Conservation (phyloP, 2,329 filamentous ascomycete species). For the Paraphoma chrysanthemicola region DNA sequence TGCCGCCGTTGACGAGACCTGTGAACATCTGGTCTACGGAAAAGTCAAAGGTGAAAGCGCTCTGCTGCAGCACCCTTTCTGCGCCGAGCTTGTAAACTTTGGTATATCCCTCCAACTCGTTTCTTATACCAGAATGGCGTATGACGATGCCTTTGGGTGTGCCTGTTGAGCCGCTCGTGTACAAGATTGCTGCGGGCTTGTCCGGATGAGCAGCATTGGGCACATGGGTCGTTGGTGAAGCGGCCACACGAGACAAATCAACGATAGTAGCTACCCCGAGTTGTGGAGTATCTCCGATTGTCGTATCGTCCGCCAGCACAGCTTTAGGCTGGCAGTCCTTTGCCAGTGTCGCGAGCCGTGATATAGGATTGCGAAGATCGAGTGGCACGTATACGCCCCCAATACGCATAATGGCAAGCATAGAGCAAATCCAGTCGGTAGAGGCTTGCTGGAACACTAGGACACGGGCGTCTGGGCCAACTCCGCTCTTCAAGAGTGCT, state of each 20-base stretch:
- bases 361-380: conserved; percentile 42
- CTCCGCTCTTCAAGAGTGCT: neutral
- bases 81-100: neutral
- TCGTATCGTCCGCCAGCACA: neutral
- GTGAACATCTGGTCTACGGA: conserved; percentile 51
- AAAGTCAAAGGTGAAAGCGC: conserved; percentile 51
- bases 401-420: conserved; percentile 52
- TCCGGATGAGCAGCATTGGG: neutral
- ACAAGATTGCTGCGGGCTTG: conserved; percentile 63
- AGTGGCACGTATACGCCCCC: conserved; percentile 49
- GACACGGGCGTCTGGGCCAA: conserved; percentile 26
- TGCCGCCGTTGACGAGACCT: conserved; percentile 50
- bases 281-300: neutral
- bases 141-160: conserved; percentile 62
- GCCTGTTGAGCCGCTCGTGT: conserved; percentile 63
- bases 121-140: neutral
- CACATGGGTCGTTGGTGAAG: neutral
- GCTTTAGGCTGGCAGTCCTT: neutral
- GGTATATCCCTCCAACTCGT: conserved; percentile 56
- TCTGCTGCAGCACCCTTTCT: conserved; percentile 49
- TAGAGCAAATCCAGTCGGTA: conserved; percentile 44
- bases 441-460: conserved; percentile 52
- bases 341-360: conserved; percentile 42
- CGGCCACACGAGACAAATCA: neutral
- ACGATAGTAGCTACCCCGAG: neutral